Evolutionary conservation across 805 yeast species (phyloP).

Genomic region (Candida pini): DNA sequence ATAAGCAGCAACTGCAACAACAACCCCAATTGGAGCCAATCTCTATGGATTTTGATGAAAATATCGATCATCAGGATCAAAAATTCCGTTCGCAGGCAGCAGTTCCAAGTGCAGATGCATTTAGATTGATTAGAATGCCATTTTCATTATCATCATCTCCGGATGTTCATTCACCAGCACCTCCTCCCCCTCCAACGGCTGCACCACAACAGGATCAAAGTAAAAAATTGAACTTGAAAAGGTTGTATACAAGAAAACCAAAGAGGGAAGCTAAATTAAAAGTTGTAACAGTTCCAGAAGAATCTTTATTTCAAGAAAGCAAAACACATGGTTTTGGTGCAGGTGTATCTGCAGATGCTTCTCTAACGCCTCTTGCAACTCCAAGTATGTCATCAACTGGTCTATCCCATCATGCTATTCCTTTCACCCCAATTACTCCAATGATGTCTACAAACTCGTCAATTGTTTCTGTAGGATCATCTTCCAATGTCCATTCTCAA

Average conservation of each 20-base stretch:
- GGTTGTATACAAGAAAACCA: constrained; percentile 12
- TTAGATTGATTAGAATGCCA: constrained; percentile 5
- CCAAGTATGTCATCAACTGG: not conserved
- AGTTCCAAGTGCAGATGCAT: no score
- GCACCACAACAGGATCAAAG: not conserved
- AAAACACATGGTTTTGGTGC: not conserved
- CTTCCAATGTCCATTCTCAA: constrained; percentile 3
- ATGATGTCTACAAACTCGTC: constrained; percentile 21
- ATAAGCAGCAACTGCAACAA: not conserved
- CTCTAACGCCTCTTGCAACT: constrained; percentile 6
- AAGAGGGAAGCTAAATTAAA: constrained; percentile 7
- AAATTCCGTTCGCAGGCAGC: no score
- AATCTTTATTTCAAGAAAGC: not conserved
- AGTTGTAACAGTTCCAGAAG: not conserved
- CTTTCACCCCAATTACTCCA: constrained; percentile 20
- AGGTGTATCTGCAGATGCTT: not conserved
- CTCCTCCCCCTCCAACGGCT: constrained; percentile 2
- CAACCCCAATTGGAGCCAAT: no score
- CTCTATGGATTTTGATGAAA: no score
- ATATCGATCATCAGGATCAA: not conserved
- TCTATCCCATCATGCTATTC: not conserved
- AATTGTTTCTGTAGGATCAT: constrained; percentile 11
- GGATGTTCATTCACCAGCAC: not conserved
- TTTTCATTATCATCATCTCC: not conserved
- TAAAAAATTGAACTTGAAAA: constrained; percentile 10